phyloP scores from a whole-genome alignment of 441 rosid species.

The Geranium incanum region DNA sequence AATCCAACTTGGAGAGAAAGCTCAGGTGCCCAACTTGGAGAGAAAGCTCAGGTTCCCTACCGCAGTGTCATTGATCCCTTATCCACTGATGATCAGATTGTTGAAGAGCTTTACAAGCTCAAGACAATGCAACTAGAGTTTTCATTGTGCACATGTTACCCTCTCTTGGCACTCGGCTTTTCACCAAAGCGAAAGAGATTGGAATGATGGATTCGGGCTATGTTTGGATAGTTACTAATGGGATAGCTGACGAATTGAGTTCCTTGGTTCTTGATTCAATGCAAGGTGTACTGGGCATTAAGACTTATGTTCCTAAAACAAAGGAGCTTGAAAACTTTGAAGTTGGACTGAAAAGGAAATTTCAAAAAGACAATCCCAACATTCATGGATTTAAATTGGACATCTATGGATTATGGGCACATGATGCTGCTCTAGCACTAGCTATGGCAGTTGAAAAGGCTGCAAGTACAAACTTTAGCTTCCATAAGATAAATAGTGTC shows the following conservation, averaged over 20 bases:
- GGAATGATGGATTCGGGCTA: constrained; percentile 51
- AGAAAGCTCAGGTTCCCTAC: too few species aligned
- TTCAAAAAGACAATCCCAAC: constrained; percentile 25
- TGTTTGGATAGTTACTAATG: constrained; percentile 56
- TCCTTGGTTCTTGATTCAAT: constrained; percentile 21
- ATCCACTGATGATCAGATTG: constrained; percentile 36
- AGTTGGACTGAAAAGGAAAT: constrained; percentile 29
- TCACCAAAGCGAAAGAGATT: constrained; percentile 37
- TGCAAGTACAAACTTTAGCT: constrained; percentile 20
- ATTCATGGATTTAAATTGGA: constrained; percentile 19
- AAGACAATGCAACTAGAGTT: constrained; percentile 51
- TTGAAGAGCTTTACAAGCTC: constrained; percentile 38
- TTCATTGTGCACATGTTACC: constrained; percentile 49
- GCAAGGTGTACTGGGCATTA: constrained; percentile 49
- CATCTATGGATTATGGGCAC: constrained; percentile 43
- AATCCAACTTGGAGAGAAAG: constrained; percentile 35
- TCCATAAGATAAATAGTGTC: constrained; percentile 7
- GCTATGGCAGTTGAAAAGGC: constrained; percentile 51
- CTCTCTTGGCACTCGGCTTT: constrained; percentile 31
- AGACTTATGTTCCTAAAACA: constrained; percentile 28
- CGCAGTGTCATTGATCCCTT: constrained; percentile 30
- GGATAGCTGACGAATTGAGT: constrained; percentile 22
- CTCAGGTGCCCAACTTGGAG: constrained; percentile 55
- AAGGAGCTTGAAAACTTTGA: constrained; percentile 22
- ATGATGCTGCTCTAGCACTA: constrained; percentile 45